Evolutionary conservation across 495 filamentous ascomycete species (phyloP).

Genomic region (Hapsidospora chrysogenum): DNA sequence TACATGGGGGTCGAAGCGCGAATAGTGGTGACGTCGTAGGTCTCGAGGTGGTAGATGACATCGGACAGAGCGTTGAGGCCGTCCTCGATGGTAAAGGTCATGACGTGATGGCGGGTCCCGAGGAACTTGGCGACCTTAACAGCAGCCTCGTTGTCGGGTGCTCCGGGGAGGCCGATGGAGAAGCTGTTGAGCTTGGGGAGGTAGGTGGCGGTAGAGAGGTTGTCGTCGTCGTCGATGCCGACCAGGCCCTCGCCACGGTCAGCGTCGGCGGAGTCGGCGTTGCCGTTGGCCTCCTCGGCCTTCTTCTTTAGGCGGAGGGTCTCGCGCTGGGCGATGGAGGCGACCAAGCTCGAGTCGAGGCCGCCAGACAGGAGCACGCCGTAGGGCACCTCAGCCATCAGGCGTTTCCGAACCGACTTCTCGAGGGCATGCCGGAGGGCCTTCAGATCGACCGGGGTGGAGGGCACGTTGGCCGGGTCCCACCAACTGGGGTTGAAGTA

Average conservation of each 20-base stretch:
- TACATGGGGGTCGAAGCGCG: conserved; percentile 98
- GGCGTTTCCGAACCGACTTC: conserved; percentile 80
- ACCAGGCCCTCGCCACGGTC: conserved; percentile 54
- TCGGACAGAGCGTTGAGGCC: conserved; percentile 90
- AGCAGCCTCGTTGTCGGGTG: conserved; percentile 82
- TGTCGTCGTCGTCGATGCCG: conserved; percentile 82
- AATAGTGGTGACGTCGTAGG: conserved; percentile 95
- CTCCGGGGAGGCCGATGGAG: conserved; percentile 84
- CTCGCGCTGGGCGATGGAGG: conserved; percentile 88
- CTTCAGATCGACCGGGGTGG: conserved; percentile 67
- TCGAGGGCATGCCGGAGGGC: conserved; percentile 65
- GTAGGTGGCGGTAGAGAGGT: conserved; percentile 77
- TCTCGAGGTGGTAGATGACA: conserved; percentile 95
- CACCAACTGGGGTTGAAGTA: conserved; percentile 93
- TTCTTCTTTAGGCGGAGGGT: conserved; percentile 56
- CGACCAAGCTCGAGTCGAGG: conserved; percentile 87
- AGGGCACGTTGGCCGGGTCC: conserved; percentile 62
- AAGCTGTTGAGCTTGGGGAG: conserved; percentile 94
- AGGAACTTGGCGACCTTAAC: conserved; percentile 84
- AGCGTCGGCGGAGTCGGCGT: conserved; percentile 20
- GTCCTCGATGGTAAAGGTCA: conserved; percentile 95
- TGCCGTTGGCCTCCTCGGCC: conserved; percentile 27
- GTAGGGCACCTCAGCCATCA: conserved; percentile 98
- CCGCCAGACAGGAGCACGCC: conserved; percentile 91
- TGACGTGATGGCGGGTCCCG: conserved; percentile 90